phyloP scores from a whole-genome alignment of 2,329 filamentous ascomycete species.

The Epichloe gansuensis region DNA sequence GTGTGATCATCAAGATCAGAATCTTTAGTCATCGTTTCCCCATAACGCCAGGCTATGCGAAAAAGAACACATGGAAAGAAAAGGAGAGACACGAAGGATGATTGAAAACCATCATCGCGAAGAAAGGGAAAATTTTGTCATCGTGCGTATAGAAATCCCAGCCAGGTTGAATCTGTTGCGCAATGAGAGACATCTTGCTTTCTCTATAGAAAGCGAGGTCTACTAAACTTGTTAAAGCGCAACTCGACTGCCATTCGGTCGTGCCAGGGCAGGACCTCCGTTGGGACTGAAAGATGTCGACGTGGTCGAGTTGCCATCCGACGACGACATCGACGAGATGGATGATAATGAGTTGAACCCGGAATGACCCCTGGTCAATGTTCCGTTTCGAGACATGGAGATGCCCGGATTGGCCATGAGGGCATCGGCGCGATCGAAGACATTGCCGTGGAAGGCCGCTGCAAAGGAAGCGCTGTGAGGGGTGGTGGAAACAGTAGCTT shows the following conservation, averaged over 20 bases:
- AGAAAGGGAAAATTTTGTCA: neutral
- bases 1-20: conserved; percentile 4
- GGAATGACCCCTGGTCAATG: conserved; percentile 29
- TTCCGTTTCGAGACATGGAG: conserved; percentile 40
- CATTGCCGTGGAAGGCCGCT: conserved; percentile 40
- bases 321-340: conserved; percentile 29
- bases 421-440: conserved; percentile 48
- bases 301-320: conserved; percentile 23
- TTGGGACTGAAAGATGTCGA: conserved; percentile 20
- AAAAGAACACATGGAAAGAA: neutral
- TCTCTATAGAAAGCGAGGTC: neutral
- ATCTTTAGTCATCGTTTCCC: conserved; percentile 1
- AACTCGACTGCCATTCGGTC: conserved; percentile 25
- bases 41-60: conserved; percentile 7
- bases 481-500: conserved; percentile 73
- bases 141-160: neutral
- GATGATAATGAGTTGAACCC: conserved; percentile 27
- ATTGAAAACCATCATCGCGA: neutral
- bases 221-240: conserved; percentile 17
- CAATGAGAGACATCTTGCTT: neutral
- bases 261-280: conserved; percentile 19
- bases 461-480: conserved; percentile 46
- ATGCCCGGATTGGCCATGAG: conserved; percentile 45
- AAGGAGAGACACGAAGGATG: neutral
- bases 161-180: neutral